Conservation (phyloP, 495 filamentous ascomycete species). For the Cercophora sp. region DNA sequence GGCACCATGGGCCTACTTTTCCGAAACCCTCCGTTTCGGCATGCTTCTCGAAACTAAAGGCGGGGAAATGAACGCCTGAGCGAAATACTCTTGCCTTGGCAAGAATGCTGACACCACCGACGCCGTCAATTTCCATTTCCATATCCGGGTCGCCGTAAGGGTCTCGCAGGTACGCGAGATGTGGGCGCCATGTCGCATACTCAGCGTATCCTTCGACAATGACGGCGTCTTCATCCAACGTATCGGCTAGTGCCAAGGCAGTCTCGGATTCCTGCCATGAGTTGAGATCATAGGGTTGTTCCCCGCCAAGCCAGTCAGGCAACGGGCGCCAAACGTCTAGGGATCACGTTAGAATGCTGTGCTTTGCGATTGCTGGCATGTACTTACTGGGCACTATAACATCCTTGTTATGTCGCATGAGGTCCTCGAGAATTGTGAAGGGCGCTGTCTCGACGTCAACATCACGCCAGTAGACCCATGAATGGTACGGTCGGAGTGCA, state of each 20-base stretch:
- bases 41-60: slow-evolving; percentile 98
- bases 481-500: slow-evolving; percentile 88
- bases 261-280: slow-evolving; percentile 99
- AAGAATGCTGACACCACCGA: slow-evolving; percentile 95
- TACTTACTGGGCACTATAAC: slow-evolving; percentile 97
- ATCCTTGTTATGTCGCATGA: slow-evolving; percentile 99
- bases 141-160: slow-evolving; percentile 98
- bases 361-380: not conserved
- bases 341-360: slow-evolving; percentile 7
- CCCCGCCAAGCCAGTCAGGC: slow-evolving; percentile 97
- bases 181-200: slow-evolving; percentile 97
- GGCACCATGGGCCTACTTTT: slow-evolving; percentile 81
- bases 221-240: slow-evolving; percentile 95
- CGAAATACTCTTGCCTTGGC: slow-evolving; percentile 95
- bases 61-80: slow-evolving; percentile 93
- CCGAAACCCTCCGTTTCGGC: slow-evolving; percentile 98
- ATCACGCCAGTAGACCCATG: slow-evolving; percentile 99
- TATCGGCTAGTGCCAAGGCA: slow-evolving; percentile 87
- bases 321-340: slow-evolving; percentile 97
- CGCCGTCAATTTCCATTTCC: slow-evolving; percentile 99
- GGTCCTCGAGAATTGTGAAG: slow-evolving; percentile 90
- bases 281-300: slow-evolving; percentile 98
- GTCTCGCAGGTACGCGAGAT: slow-evolving; percentile 94
- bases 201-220: slow-evolving; percentile 99
- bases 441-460: slow-evolving; percentile 98